These are phyloP conservation scores for Gynochthodes officinalis DNA, from an alignment of 257 asterid species.

Conservation along the genomic window DNA sequence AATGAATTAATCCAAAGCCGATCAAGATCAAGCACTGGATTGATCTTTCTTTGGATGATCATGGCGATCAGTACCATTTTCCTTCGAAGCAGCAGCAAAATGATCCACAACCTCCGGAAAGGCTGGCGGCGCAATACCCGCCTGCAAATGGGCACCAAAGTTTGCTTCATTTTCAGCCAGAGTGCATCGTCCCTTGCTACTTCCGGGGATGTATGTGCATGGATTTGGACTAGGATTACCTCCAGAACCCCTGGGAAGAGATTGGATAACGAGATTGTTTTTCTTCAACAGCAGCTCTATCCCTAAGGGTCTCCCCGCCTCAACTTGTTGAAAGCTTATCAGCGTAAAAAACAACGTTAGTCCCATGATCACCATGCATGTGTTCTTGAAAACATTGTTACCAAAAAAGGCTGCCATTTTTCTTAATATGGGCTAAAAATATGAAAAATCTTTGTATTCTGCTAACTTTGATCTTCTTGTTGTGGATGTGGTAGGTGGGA, in stretches of 20 bases:
- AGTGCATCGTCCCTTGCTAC: conserved; percentile 42
- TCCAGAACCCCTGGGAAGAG: conserved; percentile 48
- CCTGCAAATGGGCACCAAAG: conserved; percentile 3
- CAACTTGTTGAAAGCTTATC: conserved; percentile 1
- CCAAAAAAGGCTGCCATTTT: background rate
- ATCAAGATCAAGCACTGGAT: conserved; percentile 17
- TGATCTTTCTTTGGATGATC: conserved; percentile 1
- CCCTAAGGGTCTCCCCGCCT: conserved; percentile 29
- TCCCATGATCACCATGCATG: conserved; percentile 5
- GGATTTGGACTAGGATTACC: conserved; percentile 37
- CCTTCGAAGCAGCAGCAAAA: background rate
- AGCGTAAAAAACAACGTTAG: background rate
- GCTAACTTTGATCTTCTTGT: background rate
- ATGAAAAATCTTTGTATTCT: too few species aligned
- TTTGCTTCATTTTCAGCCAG: conserved; percentile 25
- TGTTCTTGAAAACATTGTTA: background rate
- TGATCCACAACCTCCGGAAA: conserved; percentile 5
- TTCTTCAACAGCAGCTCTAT: conserved; percentile 28
- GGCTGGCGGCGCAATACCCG: background rate
- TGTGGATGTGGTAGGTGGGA: background rate
- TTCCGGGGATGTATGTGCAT: conserved; percentile 54
- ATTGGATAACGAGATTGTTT: conserved; percentile 30
- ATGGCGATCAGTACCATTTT: background rate
- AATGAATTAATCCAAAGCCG: too few species aligned
- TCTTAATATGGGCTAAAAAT: background rate